phyloP scores from a whole-genome alignment of 805 yeast species.

The Diddensiella santjacobensis region DNA sequence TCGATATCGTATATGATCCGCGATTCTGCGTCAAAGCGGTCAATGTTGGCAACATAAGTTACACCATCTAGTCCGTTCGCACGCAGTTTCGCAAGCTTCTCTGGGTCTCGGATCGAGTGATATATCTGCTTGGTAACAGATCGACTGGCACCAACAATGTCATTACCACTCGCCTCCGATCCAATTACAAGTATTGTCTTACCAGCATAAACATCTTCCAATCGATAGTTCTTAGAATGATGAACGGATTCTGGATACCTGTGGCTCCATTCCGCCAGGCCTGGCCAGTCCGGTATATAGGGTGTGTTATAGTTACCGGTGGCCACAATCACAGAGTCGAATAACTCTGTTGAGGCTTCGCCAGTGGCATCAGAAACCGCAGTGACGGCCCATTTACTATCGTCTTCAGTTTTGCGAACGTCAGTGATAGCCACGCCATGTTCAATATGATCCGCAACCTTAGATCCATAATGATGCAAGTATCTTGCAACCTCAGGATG shows the following conservation, averaged over 20 bases:
- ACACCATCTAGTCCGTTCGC: slow-evolving; percentile 38
- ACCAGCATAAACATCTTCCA: slow-evolving; percentile 42
- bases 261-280: slow-evolving; percentile 46
- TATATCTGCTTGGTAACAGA: slow-evolving; percentile 38
- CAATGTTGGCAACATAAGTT: slow-evolving; percentile 43
- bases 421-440: slow-evolving; percentile 49
- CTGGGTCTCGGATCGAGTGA: slow-evolving; percentile 43
- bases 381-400: slow-evolving; percentile 43
- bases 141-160: slow-evolving; percentile 46
- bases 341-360: slow-evolving; percentile 24
- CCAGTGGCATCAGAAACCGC: slow-evolving; percentile 26
- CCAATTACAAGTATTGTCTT: slow-evolving; percentile 64
- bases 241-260: slow-evolving; percentile 45
- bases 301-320: slow-evolving; percentile 66
- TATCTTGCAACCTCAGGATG: slow-evolving; percentile 61
- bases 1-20: slow-evolving; percentile 26
- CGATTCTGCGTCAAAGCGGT: slow-evolving; percentile 28
- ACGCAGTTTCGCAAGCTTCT: slow-evolving; percentile 13
- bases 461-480: slow-evolving; percentile 50
- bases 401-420: slow-evolving; percentile 33
- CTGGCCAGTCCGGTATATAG: slow-evolving; percentile 51
- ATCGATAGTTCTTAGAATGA: slow-evolving; percentile 57
- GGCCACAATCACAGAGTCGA: slow-evolving; percentile 62
- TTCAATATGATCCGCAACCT: slow-evolving; percentile 39
- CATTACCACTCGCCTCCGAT: slow-evolving; percentile 73